Evolutionary conservation across 352 stramenopile species (phyloP), one percentile per base, ranked within the genome.

Genomic region (Peronosclerospora sorghi): DNA sequence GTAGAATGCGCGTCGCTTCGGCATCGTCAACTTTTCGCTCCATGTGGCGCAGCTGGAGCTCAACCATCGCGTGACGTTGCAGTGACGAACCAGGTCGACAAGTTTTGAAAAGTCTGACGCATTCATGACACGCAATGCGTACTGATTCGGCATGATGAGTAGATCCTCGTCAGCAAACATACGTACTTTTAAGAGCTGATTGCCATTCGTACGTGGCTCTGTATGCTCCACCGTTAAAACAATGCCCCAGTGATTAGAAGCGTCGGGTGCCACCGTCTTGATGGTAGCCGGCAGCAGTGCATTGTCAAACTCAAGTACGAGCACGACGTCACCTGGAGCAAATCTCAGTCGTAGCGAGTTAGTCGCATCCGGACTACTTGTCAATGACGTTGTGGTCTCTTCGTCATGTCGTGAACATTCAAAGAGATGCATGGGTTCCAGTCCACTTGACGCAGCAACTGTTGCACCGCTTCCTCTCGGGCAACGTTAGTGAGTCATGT

Each of bases 231-330:
- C 62, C 12, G 56, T 56, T 19, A 54, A 49, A 10, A 86, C 69
- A 19, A 81, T 44, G 8, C 69, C 73, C 73, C 73, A 86, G 26
- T 73, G 57, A 48, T 86, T 86, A 43, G 52, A 62, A 10, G 51
- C 67, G 8, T 57, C 54, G 0, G 66, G 59, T 0, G 65, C 65
- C 5, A 54, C 43, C 12, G 48, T 38, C 35, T 65, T 78, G n/a
- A 67, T 59, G 3, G 29, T 65, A 1, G 38, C 18, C 3, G 73
- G 65, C 26, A 88, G 40, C 14, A 86, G 27, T 13, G 62, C 50
- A 47, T 86, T 88, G 29, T 48, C 60, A 39, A 80, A 81, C 41
- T 88, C 73, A 1, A 88, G 56, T 6, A 86, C 56, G 13, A 88
- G 52, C 38, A 86, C 76, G 9, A 86, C 37, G 45, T 88, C 73